phyloP scores from a whole-genome alignment of 2,329 filamentous ascomycete genomes.

The Drechslera avenae region DNA sequence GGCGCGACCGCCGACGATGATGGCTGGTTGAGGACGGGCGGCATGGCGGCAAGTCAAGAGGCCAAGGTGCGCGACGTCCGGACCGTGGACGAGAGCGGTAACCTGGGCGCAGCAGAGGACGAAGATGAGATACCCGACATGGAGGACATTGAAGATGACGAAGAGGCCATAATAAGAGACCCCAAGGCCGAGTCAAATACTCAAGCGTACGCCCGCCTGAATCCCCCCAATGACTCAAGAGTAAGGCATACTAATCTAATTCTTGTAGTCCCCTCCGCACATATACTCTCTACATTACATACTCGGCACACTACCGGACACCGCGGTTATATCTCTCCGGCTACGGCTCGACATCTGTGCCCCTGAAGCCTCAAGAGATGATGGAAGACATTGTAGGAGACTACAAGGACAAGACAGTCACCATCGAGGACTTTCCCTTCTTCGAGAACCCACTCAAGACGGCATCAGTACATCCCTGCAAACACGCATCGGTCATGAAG shows the following conservation, averaged over 20 bases:
- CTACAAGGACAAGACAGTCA: conserved; percentile 98
- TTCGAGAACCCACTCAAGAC: conserved; percentile 92
- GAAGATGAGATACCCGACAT: conserved; percentile 91
- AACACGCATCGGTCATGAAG: conserved; percentile 98
- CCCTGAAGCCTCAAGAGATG: conserved; percentile 82
- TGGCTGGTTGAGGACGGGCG: conserved; percentile 90
- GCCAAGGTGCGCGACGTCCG: conserved; percentile 79
- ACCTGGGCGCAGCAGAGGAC: conserved; percentile 75
- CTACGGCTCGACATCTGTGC: conserved; percentile 78
- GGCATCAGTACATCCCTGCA: conserved; percentile 95
- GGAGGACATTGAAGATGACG: conserved; percentile 93
- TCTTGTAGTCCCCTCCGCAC: conserved; percentile 74
- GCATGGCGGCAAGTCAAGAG: conserved; percentile 74
- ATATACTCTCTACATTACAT: conserved; percentile 99
- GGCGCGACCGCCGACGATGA: conserved; percentile 69
- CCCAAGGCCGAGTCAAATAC: conserved; percentile 57
- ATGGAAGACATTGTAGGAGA: conserved; percentile 97
- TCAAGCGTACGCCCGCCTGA: conserved; percentile 57
- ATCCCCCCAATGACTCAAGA: background rate
- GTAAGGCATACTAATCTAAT: conserved; percentile 18
- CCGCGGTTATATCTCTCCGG: conserved; percentile 94
- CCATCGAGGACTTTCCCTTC: conserved; percentile 95
- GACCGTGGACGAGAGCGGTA: conserved; percentile 87
- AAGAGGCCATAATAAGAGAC: conserved; percentile 87
- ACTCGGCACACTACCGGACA: conserved; percentile 94